Evolutionary conservation across 148 eudicot genomes (phyloP), one percentile per base, ranked within the genome.

Genomic region (Rhododendron ovatum): DNA sequence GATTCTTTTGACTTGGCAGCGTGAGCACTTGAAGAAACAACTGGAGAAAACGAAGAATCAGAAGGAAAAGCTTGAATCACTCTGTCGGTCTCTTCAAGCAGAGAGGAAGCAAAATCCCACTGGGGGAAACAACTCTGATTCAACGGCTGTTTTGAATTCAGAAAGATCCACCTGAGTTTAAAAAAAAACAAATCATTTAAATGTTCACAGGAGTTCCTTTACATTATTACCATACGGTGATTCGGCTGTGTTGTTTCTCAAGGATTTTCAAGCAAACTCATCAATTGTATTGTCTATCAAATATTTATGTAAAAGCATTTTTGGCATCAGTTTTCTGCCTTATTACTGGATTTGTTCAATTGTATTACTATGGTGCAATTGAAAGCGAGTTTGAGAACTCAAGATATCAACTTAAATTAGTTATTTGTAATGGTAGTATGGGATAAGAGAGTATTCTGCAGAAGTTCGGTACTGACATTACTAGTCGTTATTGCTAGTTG

Each of bases 41-140:
- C 91, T 97, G 89, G 96, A 95, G 92, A 97, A 91, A 88, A 91
- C 93, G 24, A 92, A 89, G 90, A 95, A 97, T 80, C 98, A 97
- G 86, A 97, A 97, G 87, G 98, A 95, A 87, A 97, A 91, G 88
- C 98, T 97, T n/a, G 98, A 97, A 85, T 93, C 98, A 3, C 84
- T 97, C 6, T 97, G 99, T 63, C 92, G 99, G 48, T 95, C 95
- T 24, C 94, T 97, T 82, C 99, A 97, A 89, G 98, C 94, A 39
- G 98, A 97, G 84, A 91, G 99, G 91, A 97, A 95, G 87, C 95
- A 91, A 87, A 88, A 59, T 86, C 67, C 90, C 39, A 81, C 74
- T 26, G 89, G 75, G 26, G 61, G 82, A 78, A 92, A 75, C 86
- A 89, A 87, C 83, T 65, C 88, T 8, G 92, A 91, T 80, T 73